Evolutionary conservation across 2,329 filamentous ascomycete genomes (phyloP).

Genomic region (Clarireedia sp.): DNA sequence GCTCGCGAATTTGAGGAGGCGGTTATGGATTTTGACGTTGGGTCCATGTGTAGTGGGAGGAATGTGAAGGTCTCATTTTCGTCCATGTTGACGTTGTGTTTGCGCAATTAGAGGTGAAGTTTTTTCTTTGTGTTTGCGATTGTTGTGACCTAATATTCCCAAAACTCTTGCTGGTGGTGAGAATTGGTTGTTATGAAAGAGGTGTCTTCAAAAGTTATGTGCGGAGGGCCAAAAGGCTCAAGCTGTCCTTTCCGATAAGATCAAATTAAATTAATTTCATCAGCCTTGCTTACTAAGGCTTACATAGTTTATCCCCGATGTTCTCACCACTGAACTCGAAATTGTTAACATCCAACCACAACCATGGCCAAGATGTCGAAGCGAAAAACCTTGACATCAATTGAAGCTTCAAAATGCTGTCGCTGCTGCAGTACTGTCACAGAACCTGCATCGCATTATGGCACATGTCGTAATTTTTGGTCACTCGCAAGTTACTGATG

Average conservation of each 20-base stretch:
- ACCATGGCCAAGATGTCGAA: too few relatives aligned
- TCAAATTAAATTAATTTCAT: too few relatives aligned
- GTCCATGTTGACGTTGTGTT: constrained; percentile 36
- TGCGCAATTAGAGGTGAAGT: background rate
- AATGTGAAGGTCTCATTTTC: constrained; percentile 69
- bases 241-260: background rate
- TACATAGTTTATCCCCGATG: background rate
- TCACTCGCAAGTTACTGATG: too few relatives aligned
- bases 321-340: background rate
- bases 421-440: too few relatives aligned
- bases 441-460: too few relatives aligned
- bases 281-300: constrained; percentile 4
- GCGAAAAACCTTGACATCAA: too few relatives aligned
- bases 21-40: constrained; percentile 68
- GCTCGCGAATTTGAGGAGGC: constrained; percentile 38
- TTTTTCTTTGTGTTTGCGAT: background rate
- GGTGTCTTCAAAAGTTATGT: background rate
- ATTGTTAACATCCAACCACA: background rate
- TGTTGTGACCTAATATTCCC: too few relatives aligned
- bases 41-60: constrained; percentile 74
- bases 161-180: background rate
- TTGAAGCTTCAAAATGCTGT: too few relatives aligned
- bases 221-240: background rate
- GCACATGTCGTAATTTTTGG: too few relatives aligned
- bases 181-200: background rate